These are phyloP conservation scores for Cryphonectria carpinicola DNA, from an alignment of 2,329 filamentous ascomycete genomes.

Conservation along the genomic window DNA sequence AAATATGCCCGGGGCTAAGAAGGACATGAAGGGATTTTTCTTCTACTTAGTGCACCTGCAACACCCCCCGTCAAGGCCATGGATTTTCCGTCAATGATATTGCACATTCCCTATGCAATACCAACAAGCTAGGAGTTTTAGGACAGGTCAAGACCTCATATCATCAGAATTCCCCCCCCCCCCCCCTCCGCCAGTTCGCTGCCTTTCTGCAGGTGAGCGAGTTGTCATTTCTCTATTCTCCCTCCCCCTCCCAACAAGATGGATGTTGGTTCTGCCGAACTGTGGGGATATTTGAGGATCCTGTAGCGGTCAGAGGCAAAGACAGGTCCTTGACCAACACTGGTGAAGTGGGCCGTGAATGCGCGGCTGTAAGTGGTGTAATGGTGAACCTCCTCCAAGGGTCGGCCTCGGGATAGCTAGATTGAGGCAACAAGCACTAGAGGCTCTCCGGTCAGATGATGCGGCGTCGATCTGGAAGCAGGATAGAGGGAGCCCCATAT, in stretches of 20 bases:
- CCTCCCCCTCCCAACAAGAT: not conserved
- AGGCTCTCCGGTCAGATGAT: conserved; percentile 7
- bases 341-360: not conserved
- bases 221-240: not conserved
- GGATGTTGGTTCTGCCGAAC: not conserved
- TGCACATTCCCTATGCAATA: conserved; percentile 8
- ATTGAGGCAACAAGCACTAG: not conserved
- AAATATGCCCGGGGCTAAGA: not conserved
- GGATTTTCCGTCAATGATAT: conserved; percentile 25
- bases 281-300: not conserved
- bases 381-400: not conserved
- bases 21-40: not conserved
- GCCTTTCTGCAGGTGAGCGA: not conserved
- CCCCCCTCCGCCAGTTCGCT: not conserved
- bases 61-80: not conserved
- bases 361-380: conserved; percentile 6
- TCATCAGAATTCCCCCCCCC: too few species aligned
- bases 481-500: not conserved
- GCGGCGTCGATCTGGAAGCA: not conserved
- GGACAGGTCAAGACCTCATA: not conserved
- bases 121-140: conserved; percentile 13
- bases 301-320: not conserved
- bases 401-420: conserved; percentile 16
- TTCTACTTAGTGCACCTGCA: not conserved
- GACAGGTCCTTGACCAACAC: conserved; percentile 3